Evolutionary conservation across 805 yeast species (phyloP), one percentile per base, ranked within the genome.

Genomic region (Saccharomycopsis sp.): DNA sequence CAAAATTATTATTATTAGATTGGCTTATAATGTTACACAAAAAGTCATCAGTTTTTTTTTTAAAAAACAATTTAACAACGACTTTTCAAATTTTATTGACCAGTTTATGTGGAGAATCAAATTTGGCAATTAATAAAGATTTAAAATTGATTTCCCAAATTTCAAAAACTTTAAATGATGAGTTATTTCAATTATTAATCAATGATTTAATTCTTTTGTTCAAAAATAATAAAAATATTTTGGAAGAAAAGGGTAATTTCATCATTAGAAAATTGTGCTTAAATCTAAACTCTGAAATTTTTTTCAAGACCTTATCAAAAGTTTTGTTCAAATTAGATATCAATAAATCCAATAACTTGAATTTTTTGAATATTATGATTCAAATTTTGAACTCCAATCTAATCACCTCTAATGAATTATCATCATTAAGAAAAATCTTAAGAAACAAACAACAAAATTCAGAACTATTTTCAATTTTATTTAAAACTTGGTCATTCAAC

Each of bases 401-500:
- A 38, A 70, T 92, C 12, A 84, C 94, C 3, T 81, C 95, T 0
- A 86, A 84, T 2, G 97, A 92, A 52, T 66, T 92, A 37, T 60
- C 74, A 0, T 66, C 67, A 2, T 66, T 92, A 47, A 71, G 98
- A 39, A 74, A 72, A 43, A 74, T 81, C 51, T 62, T 89, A 38
- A 68, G 77, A 57, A 69, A 60, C 55, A 59, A 78, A n/a, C 84
- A 79, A 39, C 69, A 71, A 28, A 48, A 64, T 19, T 76, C 73
- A 28, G 92, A 84, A 42, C 65, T 88, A 31, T 92, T 92, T 56
- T 70, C 81, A 21, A 64, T 79, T 1, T 63, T 92, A 41, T 92
- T 89, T 61, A 77, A 75, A 52, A 77, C 94, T 43, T 92, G 98
- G 98, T 78, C 94, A 49, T 79, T 80, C 46, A 89, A 86, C 55